Evolutionary conservation across 2,329 filamentous ascomycete genomes (phyloP).

Genomic region (Hypoxylon sp.): DNA sequence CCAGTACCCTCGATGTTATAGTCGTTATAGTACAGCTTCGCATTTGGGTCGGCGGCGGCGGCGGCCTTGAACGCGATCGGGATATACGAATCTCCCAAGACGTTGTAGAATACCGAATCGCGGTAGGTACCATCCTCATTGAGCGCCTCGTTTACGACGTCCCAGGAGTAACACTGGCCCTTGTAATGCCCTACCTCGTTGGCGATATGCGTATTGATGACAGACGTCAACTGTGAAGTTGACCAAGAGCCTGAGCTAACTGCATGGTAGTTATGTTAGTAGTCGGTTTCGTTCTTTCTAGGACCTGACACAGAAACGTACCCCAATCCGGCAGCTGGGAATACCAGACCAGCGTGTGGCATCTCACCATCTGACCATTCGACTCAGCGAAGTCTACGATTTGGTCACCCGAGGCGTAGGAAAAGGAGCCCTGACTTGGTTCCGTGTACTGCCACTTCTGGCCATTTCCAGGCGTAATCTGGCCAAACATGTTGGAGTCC

Average conservation of each 20-base stretch:
- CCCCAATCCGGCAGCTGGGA: conserved; percentile 37
- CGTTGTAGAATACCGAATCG: conserved; percentile 65
- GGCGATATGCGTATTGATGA: conserved; percentile 72
- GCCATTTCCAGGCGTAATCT: conserved; percentile 74
- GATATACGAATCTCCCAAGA: conserved; percentile 69
- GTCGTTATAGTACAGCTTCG: conserved; percentile 70
- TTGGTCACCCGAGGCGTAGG: conserved; percentile 69
- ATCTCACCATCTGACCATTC: conserved; percentile 68
- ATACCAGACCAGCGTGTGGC: conserved; percentile 65
- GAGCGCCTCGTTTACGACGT: conserved; percentile 75
- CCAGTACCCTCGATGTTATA: conserved; percentile 71
- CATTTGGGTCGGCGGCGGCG: conserved; percentile 64
- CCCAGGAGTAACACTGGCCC: conserved; percentile 73
- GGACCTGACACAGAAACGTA: conserved; percentile 4
- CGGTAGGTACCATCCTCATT: conserved; percentile 69
- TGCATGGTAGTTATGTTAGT: conserved; percentile 45
- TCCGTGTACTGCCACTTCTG: conserved; percentile 75
- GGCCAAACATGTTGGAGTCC: conserved; percentile 71
- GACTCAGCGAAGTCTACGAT: conserved; percentile 62
- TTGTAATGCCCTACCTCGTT: conserved; percentile 70
- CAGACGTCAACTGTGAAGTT: conserved; percentile 66
- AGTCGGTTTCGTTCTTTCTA: conserved; percentile 28
- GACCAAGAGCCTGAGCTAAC: conserved; percentile 64
- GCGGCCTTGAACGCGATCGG: conserved; percentile 69
- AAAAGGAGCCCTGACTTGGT: conserved; percentile 68